Evolutionary conservation across 2,329 filamentous ascomycete species (phyloP).

Genomic region (Fusarium sterilihyphosum): DNA sequence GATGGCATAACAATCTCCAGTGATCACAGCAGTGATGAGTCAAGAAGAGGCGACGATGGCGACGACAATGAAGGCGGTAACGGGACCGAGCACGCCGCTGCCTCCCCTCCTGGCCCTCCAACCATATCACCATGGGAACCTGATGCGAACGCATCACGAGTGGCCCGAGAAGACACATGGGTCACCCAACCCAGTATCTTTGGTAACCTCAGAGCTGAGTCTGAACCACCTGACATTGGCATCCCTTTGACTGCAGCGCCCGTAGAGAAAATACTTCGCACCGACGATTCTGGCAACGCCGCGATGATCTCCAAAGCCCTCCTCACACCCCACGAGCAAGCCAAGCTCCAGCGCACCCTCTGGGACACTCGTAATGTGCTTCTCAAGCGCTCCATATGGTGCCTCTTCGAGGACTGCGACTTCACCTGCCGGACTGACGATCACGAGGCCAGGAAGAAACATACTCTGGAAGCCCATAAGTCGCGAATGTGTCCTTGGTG

Average conservation of each 20-base stretch:
- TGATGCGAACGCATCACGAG: background rate
- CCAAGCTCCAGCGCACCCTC: conserved; percentile 44
- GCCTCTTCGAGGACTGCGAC: conserved; percentile 51
- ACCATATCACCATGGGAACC: background rate
- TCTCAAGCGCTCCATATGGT: conserved; percentile 47
- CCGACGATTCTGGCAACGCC: conserved; percentile 40
- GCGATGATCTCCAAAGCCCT: conserved; percentile 52
- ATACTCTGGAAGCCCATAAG: conserved; percentile 50
- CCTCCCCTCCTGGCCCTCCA: background rate
- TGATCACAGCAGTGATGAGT: background rate
- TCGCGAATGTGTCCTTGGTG: conserved; percentile 51
- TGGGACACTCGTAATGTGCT: conserved; percentile 13
- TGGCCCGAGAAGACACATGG: conserved; percentile 24
- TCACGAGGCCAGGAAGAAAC: conserved; percentile 45
- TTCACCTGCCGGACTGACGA: conserved; percentile 48
- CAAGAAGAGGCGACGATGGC: background rate
- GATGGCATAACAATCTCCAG: background rate
- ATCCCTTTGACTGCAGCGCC: conserved; percentile 38
- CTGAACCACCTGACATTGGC: background rate
- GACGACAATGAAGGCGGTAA: background rate
- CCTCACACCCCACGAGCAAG: conserved; percentile 54
- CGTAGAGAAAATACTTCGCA: conserved; percentile 51
- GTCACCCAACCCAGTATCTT: conserved; percentile 42
- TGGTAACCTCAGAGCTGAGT: conserved; percentile 8
- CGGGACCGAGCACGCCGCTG: background rate